Base-by-base conservation (phyloP, 257 asterid species). In the Primulina tabacum region DNA sequence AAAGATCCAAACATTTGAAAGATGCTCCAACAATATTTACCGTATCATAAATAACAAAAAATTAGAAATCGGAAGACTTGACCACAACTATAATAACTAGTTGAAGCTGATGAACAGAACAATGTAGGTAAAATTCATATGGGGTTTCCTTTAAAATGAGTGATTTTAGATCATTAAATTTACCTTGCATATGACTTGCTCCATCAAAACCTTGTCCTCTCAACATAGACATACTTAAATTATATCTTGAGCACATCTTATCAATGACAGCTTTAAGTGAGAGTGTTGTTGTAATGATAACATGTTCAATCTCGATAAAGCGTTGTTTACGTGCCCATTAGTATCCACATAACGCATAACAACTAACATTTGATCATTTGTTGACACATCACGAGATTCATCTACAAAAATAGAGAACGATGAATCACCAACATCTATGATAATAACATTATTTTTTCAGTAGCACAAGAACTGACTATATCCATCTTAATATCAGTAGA, bases 341-440 rank as follows among this genome's bases (percentile, higher is more conserved):
- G 17, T 20, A 14, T 61, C 34, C 34, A 61, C 65, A 24, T 61
- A 61, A 18, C 33, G 33, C 0, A 61, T 18, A 61, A 28, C 65
- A 61, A 61, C 65, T 1, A 6, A 20, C 40, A 61, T 61, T 28
- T 61, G 10, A 40, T 28, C 65, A 5, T 61, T 61, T 17, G 29
- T 61, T 18, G 65, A 61, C 40, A 61, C 65, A 60, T 60, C 40
- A 61, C 65, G 33, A 61, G 65, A 3, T 61, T 21, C 37, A 61
- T 24, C 65, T 28, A 61, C 30, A 16, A 61, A 61, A 18, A 61
- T 6, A 61, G 40, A 5, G 17, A 61, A 61, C 4, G 5, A 32
- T 32, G 34, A 32, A 32, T 32, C 34, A 32, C 4, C 34, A 32
- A 32, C 34, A 32, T 32, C 34, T 32, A 2, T 32, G 6, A 32